Evolutionary conservation across 441 rosid genomes (phyloP), one percentile per base, ranked within the genome.

Genomic region (Croton setiger): DNA sequence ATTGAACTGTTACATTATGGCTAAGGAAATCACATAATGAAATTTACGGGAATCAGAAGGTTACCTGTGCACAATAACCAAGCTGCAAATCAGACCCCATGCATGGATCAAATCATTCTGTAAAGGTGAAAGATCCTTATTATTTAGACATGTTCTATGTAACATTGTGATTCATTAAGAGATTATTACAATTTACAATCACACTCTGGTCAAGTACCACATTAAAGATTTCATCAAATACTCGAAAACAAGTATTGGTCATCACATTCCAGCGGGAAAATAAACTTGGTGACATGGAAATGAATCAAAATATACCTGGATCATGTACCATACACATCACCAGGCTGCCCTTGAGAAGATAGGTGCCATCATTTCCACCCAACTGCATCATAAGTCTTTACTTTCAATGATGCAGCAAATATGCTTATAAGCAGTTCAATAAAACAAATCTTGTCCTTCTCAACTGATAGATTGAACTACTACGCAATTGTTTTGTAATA

Each of bases 301-400:
- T 27, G 31, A 27, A 27, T 27, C 31, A 27, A 27, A 57, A 17
- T 53, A 37, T 83, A 91, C 98, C 97, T 93, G 96, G 72, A 93
- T 78, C 98, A 93, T 89, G 78, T 88, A 78, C 97, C 97, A 93
- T 3, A 81, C 78, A 76, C 98, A 93, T 67, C 86, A 83, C 98
- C 98, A 93, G 7, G 98, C 90, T 59, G 84, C 84, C 74, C 79
- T 88, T 1, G 98, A 93, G 83, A 93, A 93, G 10, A 93, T 97
- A 36, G 98, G 98, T 20, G 93, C 97, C 98, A 93, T 93, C 89
- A 93, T 86, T 81, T 93, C 98, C 35, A 93, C 97, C 96, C 97
- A 93, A 52, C 98, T 93, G 76, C 81, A 78, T n/a, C 13, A 65
- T 69, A 2, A 63, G 21, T 73, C 23, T 59, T 69, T 1, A 18